Evolutionary conservation across 2,329 filamentous ascomycete species (phyloP), one percentile per base, ranked within the genome.

Genomic region (Ascochyta clinopodiicola): DNA sequence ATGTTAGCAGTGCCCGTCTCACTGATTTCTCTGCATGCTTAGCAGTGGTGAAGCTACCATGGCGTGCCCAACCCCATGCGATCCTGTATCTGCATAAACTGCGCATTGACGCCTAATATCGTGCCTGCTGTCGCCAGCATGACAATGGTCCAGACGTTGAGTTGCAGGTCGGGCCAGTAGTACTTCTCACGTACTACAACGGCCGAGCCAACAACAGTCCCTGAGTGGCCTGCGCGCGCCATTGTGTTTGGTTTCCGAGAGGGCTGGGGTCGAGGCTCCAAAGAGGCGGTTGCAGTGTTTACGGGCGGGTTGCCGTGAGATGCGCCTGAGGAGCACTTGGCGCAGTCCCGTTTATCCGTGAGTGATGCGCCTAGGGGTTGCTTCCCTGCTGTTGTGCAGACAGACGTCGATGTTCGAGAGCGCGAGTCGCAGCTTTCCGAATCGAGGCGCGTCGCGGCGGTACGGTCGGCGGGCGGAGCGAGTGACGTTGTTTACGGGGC

Each of bases 61-160:
- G 86, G 86, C 53, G 81, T 82, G n/a, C 80, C 82, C 24, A 85
- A 63, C 24, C 77, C 66, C 70, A 88, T 77, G 38, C 81, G 78
- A 35, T 80, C 75, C 72, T 88, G 86, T 21, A 86, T 82, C 2
- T 75, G 64, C 71, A 88, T 82, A 64, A 88, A 87, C 72, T 81
- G 81, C 17, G 84, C 81, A 66, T 84, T 86, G 38, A 88, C 80
- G 7, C 86, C 86, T 2, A 88, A 75, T 50, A 86, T 81, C 47
- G 81, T 81, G 24, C 82, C 80, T 10, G 84, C 84, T 2, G 82
- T 81, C 0, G 80, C 82, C 15, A 88, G 78, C 70, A 88, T 86
- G 62, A 87, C 77, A 63, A 88, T 82, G 48, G 85, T 82, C 86
- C 86, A 88, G 66, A 86, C 74, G 66, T 88, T 87, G 61, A 88